A percentile compares a stretch with the other conserved stretches of the same genome.
These are phyloP conservation scores for Aspergillus quadricinctus DNA, from an alignment of 2,329 filamentous ascomycete genomes.

Conservation along the genomic window DNA sequence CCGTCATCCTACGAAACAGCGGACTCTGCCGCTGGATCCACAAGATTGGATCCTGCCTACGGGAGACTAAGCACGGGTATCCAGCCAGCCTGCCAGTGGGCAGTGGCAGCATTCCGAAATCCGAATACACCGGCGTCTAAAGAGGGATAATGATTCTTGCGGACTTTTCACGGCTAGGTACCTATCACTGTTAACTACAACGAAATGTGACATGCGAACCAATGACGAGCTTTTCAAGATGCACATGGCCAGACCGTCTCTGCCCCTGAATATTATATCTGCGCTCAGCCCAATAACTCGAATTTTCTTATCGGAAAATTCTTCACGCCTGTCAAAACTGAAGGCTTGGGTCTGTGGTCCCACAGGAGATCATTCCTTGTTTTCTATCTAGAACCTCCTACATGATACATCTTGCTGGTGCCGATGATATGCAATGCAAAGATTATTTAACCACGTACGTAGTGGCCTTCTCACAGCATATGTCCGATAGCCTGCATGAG, in stretches of 20 bases:
- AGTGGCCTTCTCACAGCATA: neutral
- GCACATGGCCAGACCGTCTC: neutral
- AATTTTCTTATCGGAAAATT: neutral
- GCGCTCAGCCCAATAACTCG: too few relatives aligned
- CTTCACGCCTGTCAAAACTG: neutral
- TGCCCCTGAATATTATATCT: too few relatives aligned
- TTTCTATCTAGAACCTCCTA: too few relatives aligned
- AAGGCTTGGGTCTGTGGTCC: too few relatives aligned
- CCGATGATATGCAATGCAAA: neutral
- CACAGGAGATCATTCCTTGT: too few relatives aligned
- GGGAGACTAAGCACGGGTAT: neutral
- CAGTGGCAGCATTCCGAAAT: neutral
- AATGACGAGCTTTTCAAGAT: neutral
- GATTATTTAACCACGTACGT: neutral
- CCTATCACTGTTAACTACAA: too few relatives aligned
- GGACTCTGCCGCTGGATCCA: neutral
- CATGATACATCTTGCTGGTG: neutral
- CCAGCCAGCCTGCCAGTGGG: neutral
- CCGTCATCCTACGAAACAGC: neutral
- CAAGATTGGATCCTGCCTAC: neutral
- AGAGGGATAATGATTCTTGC: conserved; percentile 7
- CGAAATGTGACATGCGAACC: neutral
- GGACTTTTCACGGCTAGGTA: neutral
- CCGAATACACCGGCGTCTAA: conserved; percentile 2
- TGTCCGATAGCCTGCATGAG: neutral